phyloP scores from a whole-genome alignment of 2,329 filamentous ascomycete species.

The Kalmusia sp. region DNA sequence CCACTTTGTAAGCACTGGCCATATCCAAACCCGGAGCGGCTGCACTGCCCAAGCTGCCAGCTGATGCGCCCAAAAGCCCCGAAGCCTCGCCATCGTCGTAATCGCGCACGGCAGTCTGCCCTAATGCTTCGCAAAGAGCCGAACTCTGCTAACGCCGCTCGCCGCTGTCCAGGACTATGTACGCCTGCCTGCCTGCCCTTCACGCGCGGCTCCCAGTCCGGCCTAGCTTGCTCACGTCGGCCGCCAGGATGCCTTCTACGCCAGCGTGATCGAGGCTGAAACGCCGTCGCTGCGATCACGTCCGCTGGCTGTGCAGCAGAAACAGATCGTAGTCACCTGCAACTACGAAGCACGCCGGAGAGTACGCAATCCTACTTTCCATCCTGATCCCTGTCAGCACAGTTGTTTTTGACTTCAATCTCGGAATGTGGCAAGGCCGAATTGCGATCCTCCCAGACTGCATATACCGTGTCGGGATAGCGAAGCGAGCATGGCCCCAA shows the following conservation, averaged over 20 bases:
- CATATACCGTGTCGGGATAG: neutral
- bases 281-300: constrained; percentile 74
- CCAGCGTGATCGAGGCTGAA: constrained; percentile 84
- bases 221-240: constrained; percentile 41
- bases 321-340: constrained; percentile 73
- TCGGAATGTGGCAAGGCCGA: neutral
- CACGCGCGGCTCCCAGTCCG: constrained; percentile 15
- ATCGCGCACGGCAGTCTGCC: constrained; percentile 8
- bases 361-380: constrained; percentile 36
- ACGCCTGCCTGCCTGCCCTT: constrained; percentile 19
- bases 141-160: constrained; percentile 32
- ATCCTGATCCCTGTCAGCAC: no score
- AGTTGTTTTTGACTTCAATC: neutral
- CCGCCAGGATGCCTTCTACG: constrained; percentile 91
- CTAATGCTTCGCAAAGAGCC: neutral
- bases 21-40: constrained; percentile 18
- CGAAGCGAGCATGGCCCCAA: neutral
- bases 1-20: constrained; percentile 71
- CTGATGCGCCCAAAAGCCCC: constrained; percentile 16
- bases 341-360: constrained; percentile 87
- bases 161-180: constrained; percentile 42
- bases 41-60: constrained; percentile 24
- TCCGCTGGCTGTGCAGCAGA: constrained; percentile 87
- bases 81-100: constrained; percentile 21
- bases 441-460: neutral